These are phyloP conservation scores for Gypsophila paniculata DNA, from an alignment of 179 eudicot genomes.

Conservation along the genomic window DNA sequence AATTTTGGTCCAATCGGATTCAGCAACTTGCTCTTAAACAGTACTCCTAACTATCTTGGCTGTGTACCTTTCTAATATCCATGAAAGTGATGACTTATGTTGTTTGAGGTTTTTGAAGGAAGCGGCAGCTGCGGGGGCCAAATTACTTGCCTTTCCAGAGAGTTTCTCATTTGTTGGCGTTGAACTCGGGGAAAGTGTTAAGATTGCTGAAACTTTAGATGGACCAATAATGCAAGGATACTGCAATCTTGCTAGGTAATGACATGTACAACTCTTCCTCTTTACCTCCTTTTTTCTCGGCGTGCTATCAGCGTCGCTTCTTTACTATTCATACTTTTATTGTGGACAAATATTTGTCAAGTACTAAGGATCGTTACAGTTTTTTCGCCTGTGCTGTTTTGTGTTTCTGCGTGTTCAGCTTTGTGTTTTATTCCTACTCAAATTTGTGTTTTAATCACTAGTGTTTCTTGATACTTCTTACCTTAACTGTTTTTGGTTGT, in stretches of 20 bases:
- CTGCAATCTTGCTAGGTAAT: conserved; percentile 76
- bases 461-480: background rate
- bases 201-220: conserved; percentile 67
- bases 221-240: conserved; percentile 76
- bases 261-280: background rate
- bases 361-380: background rate
- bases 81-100: conserved; percentile 6
- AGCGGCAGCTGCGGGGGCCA: conserved; percentile 86
- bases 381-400: background rate
- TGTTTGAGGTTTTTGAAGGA: conserved; percentile 39
- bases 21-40: background rate
- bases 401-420: background rate
- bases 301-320: background rate
- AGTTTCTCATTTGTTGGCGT: conserved; percentile 73
- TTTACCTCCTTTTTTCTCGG: background rate
- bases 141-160: conserved; percentile 83
- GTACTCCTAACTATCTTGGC: background rate
- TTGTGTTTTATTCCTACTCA: too few species aligned
- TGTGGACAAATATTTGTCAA: background rate
- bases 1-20: background rate
- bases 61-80: background rate
- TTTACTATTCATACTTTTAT: background rate
- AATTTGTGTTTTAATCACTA: background rate
- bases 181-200: conserved; percentile 60
- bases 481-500: conserved; percentile 1